Percentiles rank a stretch among this genome's conserved stretches.
phyloP scores from a whole-genome alignment of 2,329 filamentous ascomycete genomes.

The Fusarium sp. region DNA sequence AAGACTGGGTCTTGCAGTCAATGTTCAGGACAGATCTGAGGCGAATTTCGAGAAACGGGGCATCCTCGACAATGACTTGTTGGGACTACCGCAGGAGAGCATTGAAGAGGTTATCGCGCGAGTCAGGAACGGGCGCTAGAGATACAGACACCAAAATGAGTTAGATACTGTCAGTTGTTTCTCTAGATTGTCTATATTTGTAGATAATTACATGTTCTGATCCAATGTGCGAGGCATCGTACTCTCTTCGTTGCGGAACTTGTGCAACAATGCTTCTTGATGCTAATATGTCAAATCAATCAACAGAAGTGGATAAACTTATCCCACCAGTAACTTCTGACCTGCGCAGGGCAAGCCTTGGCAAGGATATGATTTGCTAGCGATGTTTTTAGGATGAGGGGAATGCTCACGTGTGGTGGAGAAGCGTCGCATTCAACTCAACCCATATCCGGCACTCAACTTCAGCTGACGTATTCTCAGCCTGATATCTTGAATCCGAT shows the following conservation, averaged over 20 bases:
- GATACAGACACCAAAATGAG: fast-evolving
- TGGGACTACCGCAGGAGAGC: neutral
- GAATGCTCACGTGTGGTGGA: conserved; percentile 5
- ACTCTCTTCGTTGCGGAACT: neutral
- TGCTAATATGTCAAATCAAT: neutral
- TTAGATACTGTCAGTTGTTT: neutral
- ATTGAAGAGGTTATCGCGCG: neutral
- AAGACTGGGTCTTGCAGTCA: neutral
- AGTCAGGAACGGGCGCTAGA: neutral
- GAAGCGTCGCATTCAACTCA: neutral
- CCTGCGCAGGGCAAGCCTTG: neutral
- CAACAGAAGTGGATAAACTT: neutral
- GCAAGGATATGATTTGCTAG: neutral
- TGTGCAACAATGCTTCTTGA: neutral
- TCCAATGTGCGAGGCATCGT: fast-evolving
- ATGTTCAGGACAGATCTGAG: neutral
- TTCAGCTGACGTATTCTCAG: neutral
- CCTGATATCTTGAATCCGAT: neutral
- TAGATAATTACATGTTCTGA: fast-evolving
- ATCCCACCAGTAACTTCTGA: neutral
- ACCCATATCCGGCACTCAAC: neutral
- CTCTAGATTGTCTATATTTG: fast-evolving
- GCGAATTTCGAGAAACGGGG: neutral
- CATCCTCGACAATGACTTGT: neutral
- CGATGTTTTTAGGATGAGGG: neutral